Evolutionary conservation across 2,329 filamentous ascomycete genomes (phyloP), one percentile per base, ranked within the genome.

Genomic region (Tolypocladium cylindrosporum): DNA sequence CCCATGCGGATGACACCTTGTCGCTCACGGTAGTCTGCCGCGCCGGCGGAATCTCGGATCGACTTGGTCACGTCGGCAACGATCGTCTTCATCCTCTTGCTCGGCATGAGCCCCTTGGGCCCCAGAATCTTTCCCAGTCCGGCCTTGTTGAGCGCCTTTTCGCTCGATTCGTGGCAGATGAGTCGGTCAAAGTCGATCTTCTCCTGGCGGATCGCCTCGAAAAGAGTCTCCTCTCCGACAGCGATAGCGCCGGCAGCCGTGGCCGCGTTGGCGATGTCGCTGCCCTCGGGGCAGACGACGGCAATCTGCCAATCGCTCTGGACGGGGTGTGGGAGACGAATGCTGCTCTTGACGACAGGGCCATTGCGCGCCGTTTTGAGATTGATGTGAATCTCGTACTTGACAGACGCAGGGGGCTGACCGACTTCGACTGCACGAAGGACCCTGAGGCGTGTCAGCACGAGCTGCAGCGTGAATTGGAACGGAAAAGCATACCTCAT

Each of bases 401-500:
- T 97, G 64, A 86, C 79, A 13, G 79, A 78, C 3, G 81, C 79
- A 3, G 90, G 88, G 54, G 87, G 82, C 56, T 84, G 84, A 68
- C 94, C 93, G 66, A 97, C 92, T 82, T 99, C 94, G 68, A 88
- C 86, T 54, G 94, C 93, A 67, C 91, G 90, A 63, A 99, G 84
- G 71, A 96, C 94, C 70, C 91, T 96, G 57, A 13, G 36, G 21
- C n/a, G 11, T 19, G 50, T 48, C 13, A 57, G 27, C 14, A 37
- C 19, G 16, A 27, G 14, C 16, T 14, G 9, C 11, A 2, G 48
- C 31, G 14, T 13, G 4, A 16, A 19, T 21, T 19, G 4, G 31
- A 3, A 14, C 4, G 7, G 2, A 7, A 13, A 13, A 16, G 13
- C 79, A 59, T 75, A 91, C 90, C 92, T 85, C 85, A 99, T 94